These are phyloP conservation scores for Aquilaria agallochum DNA, from an alignment of 441 rosid species.

Conservation along the genomic window DNA sequence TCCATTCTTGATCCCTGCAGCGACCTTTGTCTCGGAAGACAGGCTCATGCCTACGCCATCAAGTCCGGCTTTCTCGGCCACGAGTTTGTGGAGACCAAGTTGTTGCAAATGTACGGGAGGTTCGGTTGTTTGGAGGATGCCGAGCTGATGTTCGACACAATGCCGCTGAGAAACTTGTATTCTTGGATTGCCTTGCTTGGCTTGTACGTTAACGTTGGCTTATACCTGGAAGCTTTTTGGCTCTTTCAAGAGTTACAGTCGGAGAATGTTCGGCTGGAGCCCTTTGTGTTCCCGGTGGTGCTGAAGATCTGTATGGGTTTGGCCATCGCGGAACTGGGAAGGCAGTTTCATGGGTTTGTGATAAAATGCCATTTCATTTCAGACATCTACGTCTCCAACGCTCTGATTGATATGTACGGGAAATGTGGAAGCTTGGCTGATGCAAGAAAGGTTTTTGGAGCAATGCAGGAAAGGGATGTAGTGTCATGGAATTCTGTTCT, in stretches of 20 bases:
- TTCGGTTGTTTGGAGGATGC: constrained; percentile 34
- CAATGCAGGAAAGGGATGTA: constrained; percentile 33
- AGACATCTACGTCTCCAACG: constrained; percentile 47
- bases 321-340: constrained; percentile 32
- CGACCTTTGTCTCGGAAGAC: constrained; percentile 30
- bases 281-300: constrained; percentile 43
- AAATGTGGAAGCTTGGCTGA: constrained; percentile 52
- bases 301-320: constrained; percentile 44
- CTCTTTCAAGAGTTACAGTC: constrained; percentile 24
- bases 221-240: constrained; percentile 26
- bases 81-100: constrained; percentile 45
- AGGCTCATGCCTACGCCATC: constrained; percentile 39
- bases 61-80: constrained; percentile 36
- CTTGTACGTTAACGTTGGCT: constrained; percentile 29
- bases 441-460: constrained; percentile 35
- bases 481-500: constrained; percentile 56
- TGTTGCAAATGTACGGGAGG: constrained; percentile 42
- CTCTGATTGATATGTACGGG: constrained; percentile 57
- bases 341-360: constrained; percentile 47
- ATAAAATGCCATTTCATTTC: constrained; percentile 29
- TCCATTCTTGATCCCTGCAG: constrained; percentile 41
- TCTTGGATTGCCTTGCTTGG: constrained; percentile 42
- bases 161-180: constrained; percentile 40
- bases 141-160: constrained; percentile 35
- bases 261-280: constrained; percentile 33